A percentile compares a stretch with the other conserved stretches of the same genome.
phyloP scores from a whole-genome alignment of 2,329 filamentous ascomycete species.

The Aspergillus sp. region DNA sequence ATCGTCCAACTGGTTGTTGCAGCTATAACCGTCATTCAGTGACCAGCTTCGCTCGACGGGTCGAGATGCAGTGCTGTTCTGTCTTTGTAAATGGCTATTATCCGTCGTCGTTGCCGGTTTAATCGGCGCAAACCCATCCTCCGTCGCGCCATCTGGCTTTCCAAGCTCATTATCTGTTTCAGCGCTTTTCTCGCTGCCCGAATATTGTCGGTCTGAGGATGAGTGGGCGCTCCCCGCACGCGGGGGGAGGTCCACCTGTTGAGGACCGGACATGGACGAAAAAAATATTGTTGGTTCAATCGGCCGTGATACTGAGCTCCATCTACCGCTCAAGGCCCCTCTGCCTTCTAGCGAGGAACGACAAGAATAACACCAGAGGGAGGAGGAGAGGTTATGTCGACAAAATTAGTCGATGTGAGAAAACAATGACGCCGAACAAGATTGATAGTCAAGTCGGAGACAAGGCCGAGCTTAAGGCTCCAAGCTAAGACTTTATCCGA shows the following conservation, averaged over 20 bases:
- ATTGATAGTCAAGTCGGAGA: background rate
- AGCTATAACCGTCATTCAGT: conserved; percentile 37
- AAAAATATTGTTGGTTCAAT: background rate
- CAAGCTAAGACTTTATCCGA: background rate
- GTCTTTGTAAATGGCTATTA: conserved; percentile 21
- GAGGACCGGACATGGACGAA: conserved; percentile 12
- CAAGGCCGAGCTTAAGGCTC: background rate
- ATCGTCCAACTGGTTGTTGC: conserved; percentile 23
- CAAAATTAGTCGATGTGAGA: background rate
- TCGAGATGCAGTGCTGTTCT: conserved; percentile 23
- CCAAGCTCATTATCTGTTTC: conserved; percentile 5
- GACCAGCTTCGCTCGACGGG: conserved; percentile 36
- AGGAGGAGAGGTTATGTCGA: background rate
- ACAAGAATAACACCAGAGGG: background rate
- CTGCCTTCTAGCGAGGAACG: background rate
- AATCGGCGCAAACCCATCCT: conserved; percentile 25
- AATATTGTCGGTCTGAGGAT: conserved; percentile 5
- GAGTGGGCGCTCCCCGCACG: background rate
- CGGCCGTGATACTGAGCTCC: background rate
- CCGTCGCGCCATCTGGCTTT: conserved; percentile 12
- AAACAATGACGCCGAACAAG: background rate
- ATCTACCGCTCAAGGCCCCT: background rate
- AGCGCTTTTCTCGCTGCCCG: conserved; percentile 11
- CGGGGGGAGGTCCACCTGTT: conserved; percentile 3
- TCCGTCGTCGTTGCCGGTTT: conserved; percentile 12